Evolutionary conservation across 257 asterid genomes (phyloP).

Genomic region (Agastache rugosa): DNA sequence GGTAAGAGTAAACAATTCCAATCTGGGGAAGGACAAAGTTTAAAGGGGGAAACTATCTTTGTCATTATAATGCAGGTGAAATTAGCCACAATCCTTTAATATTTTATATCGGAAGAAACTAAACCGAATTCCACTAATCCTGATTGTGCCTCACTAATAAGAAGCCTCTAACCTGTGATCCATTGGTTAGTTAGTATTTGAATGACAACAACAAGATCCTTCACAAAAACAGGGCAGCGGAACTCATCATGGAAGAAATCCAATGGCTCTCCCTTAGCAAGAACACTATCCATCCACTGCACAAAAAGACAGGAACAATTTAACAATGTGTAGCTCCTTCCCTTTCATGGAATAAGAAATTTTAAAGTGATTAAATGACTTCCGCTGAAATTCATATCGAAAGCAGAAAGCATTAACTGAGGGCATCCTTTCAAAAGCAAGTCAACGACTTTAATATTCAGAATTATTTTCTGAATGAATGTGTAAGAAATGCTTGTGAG

Average conservation of each 20-base stretch:
- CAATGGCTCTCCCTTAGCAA: conserved; percentile 69
- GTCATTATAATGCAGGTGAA: background rate
- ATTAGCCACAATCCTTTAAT: too few species aligned
- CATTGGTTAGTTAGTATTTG: conserved; percentile 54
- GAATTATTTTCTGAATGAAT: background rate
- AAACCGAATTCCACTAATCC: conserved; percentile 5
- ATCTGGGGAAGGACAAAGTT: background rate
- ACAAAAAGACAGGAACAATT: conserved; percentile 24
- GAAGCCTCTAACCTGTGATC: conserved; percentile 76
- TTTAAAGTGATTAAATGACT: background rate
- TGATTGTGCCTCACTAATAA: background rate
- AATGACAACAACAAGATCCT: conserved; percentile 71
- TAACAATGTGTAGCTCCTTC: background rate
- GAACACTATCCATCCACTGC: conserved; percentile 93
- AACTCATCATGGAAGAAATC: conserved; percentile 85
- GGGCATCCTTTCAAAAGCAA: conserved; percentile 6
- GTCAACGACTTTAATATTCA: background rate
- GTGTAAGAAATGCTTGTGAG: conserved; percentile 15
- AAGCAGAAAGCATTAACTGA: conserved; percentile 10
- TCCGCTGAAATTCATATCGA: background rate
- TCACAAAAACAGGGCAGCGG: conserved; percentile 93
- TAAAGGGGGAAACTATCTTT: background rate
- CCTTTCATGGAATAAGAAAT: conserved; percentile 3
- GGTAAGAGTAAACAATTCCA: background rate
- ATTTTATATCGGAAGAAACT: background rate